Percentiles rank a stretch among this genome's conserved stretches.
Evolutionary conservation across 192 early-diverging fungal species (phyloP).

Genomic region (Lobulomyces angularis): DNA sequence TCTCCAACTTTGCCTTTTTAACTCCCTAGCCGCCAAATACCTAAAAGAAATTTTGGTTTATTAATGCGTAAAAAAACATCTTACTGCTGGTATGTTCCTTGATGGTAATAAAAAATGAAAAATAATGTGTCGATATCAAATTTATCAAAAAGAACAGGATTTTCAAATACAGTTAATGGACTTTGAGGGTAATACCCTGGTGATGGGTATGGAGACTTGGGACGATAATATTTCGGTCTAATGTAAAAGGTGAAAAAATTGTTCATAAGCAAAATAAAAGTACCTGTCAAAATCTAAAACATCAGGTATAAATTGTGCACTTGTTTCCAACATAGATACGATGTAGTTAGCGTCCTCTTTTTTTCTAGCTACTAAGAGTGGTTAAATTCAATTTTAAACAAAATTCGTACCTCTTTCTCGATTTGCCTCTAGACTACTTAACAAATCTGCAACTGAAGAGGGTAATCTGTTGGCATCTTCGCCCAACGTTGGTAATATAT

Average conservation of each 20-base stretch:
- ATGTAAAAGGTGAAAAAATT: slow-evolving; percentile 1
- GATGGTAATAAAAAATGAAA: slow-evolving; percentile 96
- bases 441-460: slow-evolving; percentile 53
- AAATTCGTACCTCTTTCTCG: slow-evolving; percentile 38
- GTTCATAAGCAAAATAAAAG: slow-evolving; percentile 1
- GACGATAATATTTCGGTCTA: slow-evolving; percentile 57
- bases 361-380: slow-evolving; percentile 6
- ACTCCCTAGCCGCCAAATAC: slow-evolving; percentile 82
- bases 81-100: slow-evolving; percentile 92
- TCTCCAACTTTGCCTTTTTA: slow-evolving; percentile 94
- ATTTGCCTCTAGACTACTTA: slow-evolving; percentile 51
- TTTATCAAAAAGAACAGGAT: slow-evolving; percentile 69
- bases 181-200: slow-evolving; percentile 87
- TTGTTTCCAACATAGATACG: slow-evolving; percentile 72
- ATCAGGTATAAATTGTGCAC: slow-evolving; percentile 71
- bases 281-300: slow-evolving; percentile 72
- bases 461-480: slow-evolving; percentile 46
- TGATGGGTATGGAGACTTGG: slow-evolving; percentile 63
- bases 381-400: slow-evolving; percentile 6
- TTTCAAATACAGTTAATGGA: slow-evolving; percentile 67
- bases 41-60: slow-evolving; percentile 18
- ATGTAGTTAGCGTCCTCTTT: slow-evolving; percentile 23
- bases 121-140: slow-evolving; percentile 92
- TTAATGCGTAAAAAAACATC: slow-evolving; percentile 11
- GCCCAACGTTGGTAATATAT: slow-evolving; percentile 13